Evolutionary conservation across 495 filamentous ascomycete species (phyloP).

Genomic region (Pseudoneurospora amorphoporcata): DNA sequence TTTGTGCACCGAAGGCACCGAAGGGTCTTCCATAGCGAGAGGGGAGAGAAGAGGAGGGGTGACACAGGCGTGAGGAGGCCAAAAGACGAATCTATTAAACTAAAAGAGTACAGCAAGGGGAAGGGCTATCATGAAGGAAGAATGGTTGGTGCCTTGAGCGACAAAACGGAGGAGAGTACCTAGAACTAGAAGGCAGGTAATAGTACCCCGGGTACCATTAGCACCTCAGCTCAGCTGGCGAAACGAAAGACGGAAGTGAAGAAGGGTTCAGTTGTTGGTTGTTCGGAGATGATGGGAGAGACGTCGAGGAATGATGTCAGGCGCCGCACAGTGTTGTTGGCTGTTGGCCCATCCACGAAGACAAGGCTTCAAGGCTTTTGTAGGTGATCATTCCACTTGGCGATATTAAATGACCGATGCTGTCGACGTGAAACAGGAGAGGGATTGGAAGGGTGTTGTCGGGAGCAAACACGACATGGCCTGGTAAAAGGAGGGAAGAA

Average conservation of each 20-base stretch:
- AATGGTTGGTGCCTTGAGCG: not conserved
- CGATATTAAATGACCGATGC: not conserved
- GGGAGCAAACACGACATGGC: not conserved
- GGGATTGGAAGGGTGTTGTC: not conserved
- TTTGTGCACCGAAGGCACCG: slow-evolving; percentile 3
- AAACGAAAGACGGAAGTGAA: not conserved
- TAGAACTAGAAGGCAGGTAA: not conserved
- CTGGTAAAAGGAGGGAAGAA: not conserved
- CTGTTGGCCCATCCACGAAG: not conserved
- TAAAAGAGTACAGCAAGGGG: not conserved
- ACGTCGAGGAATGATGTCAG: not conserved
- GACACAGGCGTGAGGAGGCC: not conserved
- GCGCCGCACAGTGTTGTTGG: not conserved
- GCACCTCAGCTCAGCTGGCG: not conserved
- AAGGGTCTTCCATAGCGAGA: slow-evolving; percentile 11
- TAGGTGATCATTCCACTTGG: not conserved
- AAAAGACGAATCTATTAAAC: not conserved
- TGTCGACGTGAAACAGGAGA: not conserved
- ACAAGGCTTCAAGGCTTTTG: not conserved
- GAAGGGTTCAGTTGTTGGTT: not conserved
- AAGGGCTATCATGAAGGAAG: not conserved
- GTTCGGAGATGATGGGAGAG: not conserved
- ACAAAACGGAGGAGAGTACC: not conserved
- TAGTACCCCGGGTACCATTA: not conserved
- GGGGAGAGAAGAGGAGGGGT: not conserved